A percentile compares a stretch with the other conserved stretches of the same genome.
Conservation (phyloP, 139 green algal genomes). For the Chlamydomonas sp. region DNA sequence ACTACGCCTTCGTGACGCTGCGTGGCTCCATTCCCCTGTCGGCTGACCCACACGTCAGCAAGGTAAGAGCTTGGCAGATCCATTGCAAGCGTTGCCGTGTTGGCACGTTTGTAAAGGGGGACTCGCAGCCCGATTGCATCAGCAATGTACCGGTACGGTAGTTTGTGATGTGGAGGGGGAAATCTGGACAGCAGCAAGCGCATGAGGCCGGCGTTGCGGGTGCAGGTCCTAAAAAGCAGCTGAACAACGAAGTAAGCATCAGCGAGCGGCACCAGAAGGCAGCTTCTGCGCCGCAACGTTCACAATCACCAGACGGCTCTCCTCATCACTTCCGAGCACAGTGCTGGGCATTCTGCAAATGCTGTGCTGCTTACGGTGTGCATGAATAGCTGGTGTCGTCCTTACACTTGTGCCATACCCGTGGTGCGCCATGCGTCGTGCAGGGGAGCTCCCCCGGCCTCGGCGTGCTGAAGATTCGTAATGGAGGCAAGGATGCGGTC, state of each 20-base stretch:
- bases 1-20: background rate
- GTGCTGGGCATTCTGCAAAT: no score
- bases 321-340: no score
- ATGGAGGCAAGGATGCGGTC: background rate
- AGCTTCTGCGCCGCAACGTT: no score
- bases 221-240: no score
- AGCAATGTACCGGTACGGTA: no score
- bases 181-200: no score
- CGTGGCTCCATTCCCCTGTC: background rate
- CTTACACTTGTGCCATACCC: background rate
- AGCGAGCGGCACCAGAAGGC: no score
- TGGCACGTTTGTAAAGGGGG: background rate
- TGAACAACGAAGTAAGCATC: no score
- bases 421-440: background rate
- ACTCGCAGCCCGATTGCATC: background rate
- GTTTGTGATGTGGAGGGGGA: no score
- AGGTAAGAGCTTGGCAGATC: background rate
- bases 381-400: no score
- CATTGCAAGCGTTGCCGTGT: background rate
- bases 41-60: constrained; percentile 14
- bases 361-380: background rate
- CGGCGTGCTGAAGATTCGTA: background rate
- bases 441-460: constrained; percentile 5
- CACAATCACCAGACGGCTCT: no score
- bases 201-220: no score